Conservation (phyloP, 73 alveolate genomes). For the Paramecium sonneborni region DNA sequence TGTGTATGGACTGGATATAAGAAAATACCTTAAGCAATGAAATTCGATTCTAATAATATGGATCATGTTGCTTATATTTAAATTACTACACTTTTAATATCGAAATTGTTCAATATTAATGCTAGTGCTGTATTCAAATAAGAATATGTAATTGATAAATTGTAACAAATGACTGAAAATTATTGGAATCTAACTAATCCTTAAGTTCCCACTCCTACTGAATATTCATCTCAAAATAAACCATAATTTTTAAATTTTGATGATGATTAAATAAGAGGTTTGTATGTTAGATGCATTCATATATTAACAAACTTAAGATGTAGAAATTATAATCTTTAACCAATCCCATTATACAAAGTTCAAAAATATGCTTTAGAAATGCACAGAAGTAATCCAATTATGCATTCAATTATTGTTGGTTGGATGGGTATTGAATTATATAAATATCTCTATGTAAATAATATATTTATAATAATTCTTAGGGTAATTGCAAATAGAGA, state of each 20-base stretch:
- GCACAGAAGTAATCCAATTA: conserved; percentile 45
- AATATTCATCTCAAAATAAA: neutral
- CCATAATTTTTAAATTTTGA: conserved; percentile 32
- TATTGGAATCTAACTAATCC: neutral
- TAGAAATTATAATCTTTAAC: neutral
- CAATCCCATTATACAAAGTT: conserved; percentile 17
- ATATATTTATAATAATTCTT: neutral
- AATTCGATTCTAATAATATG: neutral
- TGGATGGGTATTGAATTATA: conserved; percentile 27
- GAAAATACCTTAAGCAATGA: neutral
- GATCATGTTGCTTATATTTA: conserved; percentile 14
- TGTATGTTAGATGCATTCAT: conserved; percentile 36
- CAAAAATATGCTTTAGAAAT: conserved; percentile 40
- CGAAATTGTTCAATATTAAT: neutral
- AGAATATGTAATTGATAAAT: conserved; percentile 47
- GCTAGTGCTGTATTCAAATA: neutral
- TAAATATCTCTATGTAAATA: conserved; percentile 8
- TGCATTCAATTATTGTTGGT: conserved; percentile 45
- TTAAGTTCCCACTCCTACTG: neutral
- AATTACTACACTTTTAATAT: neutral
- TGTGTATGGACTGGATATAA: conserved; percentile 50
- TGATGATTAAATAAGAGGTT: conserved; percentile 27
- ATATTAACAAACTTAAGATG: conserved; percentile 36
- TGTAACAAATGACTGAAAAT: conserved; percentile 9
- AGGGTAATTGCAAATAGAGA: conserved; percentile 17